Base-by-base conservation (phyloP, 2,329 filamentous ascomycete species). In the Nigrospora osmanthi region DNA sequence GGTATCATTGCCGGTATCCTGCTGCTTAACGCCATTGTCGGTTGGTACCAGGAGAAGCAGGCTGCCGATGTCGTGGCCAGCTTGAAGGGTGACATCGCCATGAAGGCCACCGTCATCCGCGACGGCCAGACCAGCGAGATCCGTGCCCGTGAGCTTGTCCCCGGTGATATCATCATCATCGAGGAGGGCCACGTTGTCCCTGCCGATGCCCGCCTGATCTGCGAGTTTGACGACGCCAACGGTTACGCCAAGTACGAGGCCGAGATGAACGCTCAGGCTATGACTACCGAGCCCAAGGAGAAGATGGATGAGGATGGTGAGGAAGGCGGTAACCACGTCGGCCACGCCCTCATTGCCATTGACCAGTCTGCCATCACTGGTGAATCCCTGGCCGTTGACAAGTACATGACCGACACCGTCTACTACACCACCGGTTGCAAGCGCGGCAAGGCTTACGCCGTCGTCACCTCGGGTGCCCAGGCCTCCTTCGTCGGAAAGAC, bases 361-460 rank as follows among this genome's bases (percentile, higher is more conserved):
- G 85, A 89, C 71, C 84, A 88, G 70, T 87, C 84, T 61, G 84
- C 85, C 66, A 88, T 89, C 67, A 88, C 85, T 56, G 85, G 85
- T 69, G 85, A 88, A 67, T 89, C 85, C 49, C 80, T 88, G 53
- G 85, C 85, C 53, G 85, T 88, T 51, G 82, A 85, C 68, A 85
- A 85, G 69, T 86, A 85, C 71, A 85, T 89, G 79, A 81, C 83
- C 50, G 85, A 88, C 59, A 71, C 76, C 50, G 75, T 83, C 61
- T 88, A 86, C 75, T 88, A 88, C 72, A 88, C 85, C 50, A 88
- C 85, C 52, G 84, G 85, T 57, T 88, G 85, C 75, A 89, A 88
- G 77, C 83, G 85, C 62, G 84, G 85, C 59, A 87, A 87, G 70
- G 80, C 82, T 49, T 88, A 83, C 64, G 81, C 74, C 58, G 74